Evolutionary conservation across 208 protist species (phyloP).

Genomic region (Angomonas deanei): DNA sequence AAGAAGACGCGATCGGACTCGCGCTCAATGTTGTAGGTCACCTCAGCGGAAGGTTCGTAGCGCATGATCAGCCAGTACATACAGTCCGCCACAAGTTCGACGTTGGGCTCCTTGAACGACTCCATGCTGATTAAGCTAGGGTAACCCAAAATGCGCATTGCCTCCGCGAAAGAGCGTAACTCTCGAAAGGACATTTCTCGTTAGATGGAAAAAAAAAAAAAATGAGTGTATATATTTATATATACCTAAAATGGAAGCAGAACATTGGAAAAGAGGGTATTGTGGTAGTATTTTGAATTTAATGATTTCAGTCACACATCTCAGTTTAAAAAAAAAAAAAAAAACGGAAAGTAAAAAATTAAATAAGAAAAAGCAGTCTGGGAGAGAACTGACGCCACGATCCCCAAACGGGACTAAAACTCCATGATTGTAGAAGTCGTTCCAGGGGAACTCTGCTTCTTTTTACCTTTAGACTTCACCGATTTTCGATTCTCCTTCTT

Average conservation of each 20-base stretch:
- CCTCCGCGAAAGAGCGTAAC: constrained; percentile 92
- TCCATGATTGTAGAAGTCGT: too few relatives aligned
- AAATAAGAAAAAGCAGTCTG: too few relatives aligned
- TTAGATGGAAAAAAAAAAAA: constrained; percentile 2
- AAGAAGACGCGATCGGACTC: constrained; percentile 90
- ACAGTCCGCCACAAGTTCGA: constrained; percentile 92
- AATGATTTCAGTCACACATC: neutral
- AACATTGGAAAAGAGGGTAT: neutral
- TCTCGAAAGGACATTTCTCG: constrained; percentile 89
- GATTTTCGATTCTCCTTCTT: too few relatives aligned
- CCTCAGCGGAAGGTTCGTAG: constrained; percentile 90
- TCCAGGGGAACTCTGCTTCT: neutral
- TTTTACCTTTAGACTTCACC: neutral
- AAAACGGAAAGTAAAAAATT: neutral
- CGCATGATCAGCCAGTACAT: constrained; percentile 91
- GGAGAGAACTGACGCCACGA: too few relatives aligned
- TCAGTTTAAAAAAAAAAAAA: constrained; percentile 20
- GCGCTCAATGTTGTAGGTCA: constrained; percentile 86
- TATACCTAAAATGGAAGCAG: neutral
- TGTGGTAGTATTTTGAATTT: neutral
- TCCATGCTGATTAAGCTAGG: constrained; percentile 94
- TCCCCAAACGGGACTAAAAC: too few relatives aligned
- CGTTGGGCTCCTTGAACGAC: constrained; percentile 94
- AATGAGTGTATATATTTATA: constrained; percentile 7
- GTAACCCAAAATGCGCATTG: constrained; percentile 94